Base-by-base conservation (phyloP, 345 rosid species). In the Hibiscus trionum region DNA sequence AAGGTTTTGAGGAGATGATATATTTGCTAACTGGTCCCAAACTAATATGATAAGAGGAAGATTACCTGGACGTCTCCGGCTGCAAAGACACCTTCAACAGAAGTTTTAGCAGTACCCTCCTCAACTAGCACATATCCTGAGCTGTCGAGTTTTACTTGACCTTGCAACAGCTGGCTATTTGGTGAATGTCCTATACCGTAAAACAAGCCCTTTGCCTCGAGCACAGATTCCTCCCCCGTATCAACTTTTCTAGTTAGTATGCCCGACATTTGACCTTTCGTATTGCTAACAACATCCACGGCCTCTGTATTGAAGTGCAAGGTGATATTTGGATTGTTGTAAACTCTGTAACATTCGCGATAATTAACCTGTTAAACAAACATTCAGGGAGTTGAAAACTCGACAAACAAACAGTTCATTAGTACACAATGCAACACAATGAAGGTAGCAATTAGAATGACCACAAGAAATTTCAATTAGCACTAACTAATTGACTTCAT, bases 291-390 rank as follows among this genome's bases (percentile, higher is more conserved):
- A 61, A 94, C 78, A 70, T 94, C 97, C 83, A 85, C 87, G 0
- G 93, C 67, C 83, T 91, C 93, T 67, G 92, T 87, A 81, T 88
- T 90, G 92, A 85, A 94, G 85, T 94, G 98, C 85, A 94, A 84
- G 16, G 93, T 88, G 84, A 94, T 80, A 80, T 94, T 94, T 73
- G 93, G 96, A 85, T 85, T 94, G 91, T 90, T 91, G 91, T 82
- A 71, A 91, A 94, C 98, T 94, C 97, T 94, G 98, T 86, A 94
- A 91, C 97, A 94, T 94, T 88, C 93, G 97, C 80, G 96, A 91
- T 94, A 91, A 94, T 88, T 86, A 94, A 91, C 98, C 97, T 94
- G 97, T 94, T 91, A 91, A 90, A 87, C 82, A 94, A 91, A 94
- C 91, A 94, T 90, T 82, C 90, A 94, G 93, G 98, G 86, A 85